Conservation (phyloP, 192 early-diverging fungal genomes). For the Allomyces macrogynus region DNA sequence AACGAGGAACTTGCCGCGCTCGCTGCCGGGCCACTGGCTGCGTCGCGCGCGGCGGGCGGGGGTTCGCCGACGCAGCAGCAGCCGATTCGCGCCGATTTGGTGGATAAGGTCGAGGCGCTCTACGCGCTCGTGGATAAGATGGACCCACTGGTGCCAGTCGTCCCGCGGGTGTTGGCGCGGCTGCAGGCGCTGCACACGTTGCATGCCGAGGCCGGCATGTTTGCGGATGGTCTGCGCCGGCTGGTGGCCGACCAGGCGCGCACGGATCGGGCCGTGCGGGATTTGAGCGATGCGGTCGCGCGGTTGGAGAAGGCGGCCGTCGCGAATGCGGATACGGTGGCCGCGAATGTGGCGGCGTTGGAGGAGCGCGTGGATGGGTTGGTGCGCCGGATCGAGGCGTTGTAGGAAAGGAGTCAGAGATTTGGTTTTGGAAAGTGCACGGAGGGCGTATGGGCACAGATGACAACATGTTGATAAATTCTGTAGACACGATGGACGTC, state of each 20-base stretch:
- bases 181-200: neutral
- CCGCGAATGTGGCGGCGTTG: neutral
- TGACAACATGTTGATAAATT: too few species aligned
- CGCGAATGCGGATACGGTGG: neutral
- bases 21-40: neutral
- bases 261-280: neutral
- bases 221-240: neutral
- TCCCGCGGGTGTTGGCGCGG: neutral
- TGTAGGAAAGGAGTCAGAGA: too few species aligned
- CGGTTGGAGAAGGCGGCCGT: neutral
- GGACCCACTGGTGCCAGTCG: neutral
- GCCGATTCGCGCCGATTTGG: neutral
- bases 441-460: too few species aligned
- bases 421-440: too few species aligned
- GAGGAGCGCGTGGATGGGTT: neutral
- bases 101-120: neutral
- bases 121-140: neutral
- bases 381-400: neutral
- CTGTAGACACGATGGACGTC: too few species aligned
- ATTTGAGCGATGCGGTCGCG: neutral
- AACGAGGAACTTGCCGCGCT: neutral
- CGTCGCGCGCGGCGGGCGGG: neutral
- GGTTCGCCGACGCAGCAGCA: too few species aligned
- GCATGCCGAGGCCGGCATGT: neutral
- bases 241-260: neutral